Percentiles rank a stretch among this genome's conserved stretches.
Evolutionary conservation across 331 rosid species (phyloP).

Genomic region (Spiraea crenata): DNA sequence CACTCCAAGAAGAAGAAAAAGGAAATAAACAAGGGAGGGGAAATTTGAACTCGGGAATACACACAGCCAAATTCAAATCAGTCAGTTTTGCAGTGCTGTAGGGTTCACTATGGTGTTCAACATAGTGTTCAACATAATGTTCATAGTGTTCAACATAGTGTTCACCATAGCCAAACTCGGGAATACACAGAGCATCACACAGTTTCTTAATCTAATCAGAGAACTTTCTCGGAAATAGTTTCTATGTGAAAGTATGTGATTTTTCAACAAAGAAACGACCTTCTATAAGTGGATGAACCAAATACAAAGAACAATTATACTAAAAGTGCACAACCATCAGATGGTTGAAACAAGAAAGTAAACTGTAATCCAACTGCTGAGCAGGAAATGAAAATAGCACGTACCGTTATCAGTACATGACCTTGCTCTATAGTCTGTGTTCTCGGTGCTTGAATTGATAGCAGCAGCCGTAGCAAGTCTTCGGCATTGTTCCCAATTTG

Average conservation of each 20-base stretch:
- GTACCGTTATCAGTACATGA: slow-evolving; percentile 37
- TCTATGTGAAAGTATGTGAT: neutral
- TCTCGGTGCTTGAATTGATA: slow-evolving; percentile 46
- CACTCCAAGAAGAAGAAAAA: neutral
- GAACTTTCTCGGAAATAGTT: too few species aligned
- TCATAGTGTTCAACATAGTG: too few species aligned
- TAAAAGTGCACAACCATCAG: neutral
- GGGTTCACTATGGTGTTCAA: too few species aligned
- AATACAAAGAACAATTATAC: neutral
- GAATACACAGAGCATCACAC: too few species aligned
- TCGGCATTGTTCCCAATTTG: slow-evolving; percentile 72
- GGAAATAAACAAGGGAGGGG: too few species aligned
- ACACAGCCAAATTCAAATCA: neutral
- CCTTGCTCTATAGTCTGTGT: slow-evolving; percentile 31
- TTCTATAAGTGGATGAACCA: neutral
- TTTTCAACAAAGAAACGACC: neutral
- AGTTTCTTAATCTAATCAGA: too few species aligned
- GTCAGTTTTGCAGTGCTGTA: too few species aligned
- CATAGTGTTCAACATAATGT: too few species aligned
- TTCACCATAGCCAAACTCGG: too few species aligned
- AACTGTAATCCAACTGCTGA: slow-evolving; percentile 18
- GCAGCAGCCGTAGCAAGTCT: slow-evolving; percentile 70
- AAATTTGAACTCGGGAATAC: neutral
- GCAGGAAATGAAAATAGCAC: neutral
- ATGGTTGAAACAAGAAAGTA: neutral